Percentiles rank a stretch among this genome's conserved stretches.
Conservation (phyloP, 192 early-diverging fungal genomes). For the Kappamyces sp. region DNA sequence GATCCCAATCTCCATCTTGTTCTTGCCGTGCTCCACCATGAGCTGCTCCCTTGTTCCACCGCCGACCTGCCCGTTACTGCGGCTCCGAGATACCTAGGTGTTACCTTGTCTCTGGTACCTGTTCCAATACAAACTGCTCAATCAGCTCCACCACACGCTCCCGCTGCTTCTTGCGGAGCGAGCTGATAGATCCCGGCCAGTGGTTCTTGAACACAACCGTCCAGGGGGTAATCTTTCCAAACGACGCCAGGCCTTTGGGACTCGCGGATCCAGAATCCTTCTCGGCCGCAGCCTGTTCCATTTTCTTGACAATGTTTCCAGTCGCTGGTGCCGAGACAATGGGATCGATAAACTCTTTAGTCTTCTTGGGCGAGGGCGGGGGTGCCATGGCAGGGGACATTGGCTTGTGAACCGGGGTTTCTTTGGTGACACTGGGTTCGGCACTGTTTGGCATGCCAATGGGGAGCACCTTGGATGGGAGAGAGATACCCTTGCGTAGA, state of each 20-base stretch:
- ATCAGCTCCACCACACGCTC: background rate
- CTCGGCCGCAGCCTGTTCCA: too few relatives aligned
- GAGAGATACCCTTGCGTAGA: too few relatives aligned
- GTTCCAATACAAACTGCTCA: background rate
- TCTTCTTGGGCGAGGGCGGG: too few relatives aligned
- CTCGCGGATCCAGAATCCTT: background rate
- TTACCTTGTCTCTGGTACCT: background rate
- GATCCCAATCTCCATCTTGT: slow-evolving; percentile 4
- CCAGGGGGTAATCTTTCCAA: slow-evolving; percentile 1
- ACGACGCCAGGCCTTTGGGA: background rate
- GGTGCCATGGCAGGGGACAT: too few relatives aligned
- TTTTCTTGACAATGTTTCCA: background rate
- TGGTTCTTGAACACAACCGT: slow-evolving; percentile 7
- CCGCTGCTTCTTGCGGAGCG: slow-evolving; percentile 4
- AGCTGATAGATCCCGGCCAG: slow-evolving; percentile 10
- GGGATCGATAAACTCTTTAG: background rate
- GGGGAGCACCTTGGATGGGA: too few relatives aligned
- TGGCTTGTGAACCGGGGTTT: too few relatives aligned
- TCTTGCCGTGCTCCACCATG: slow-evolving; percentile 6
- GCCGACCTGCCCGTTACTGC: too few relatives aligned
- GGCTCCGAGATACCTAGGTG: too few relatives aligned
- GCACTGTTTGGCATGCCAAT: too few relatives aligned
- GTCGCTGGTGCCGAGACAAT: background rate
- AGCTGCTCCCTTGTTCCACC: too few relatives aligned
- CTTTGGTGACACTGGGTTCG: too few relatives aligned